Base-by-base conservation (phyloP, 805 yeast species). In the Ogataea wickerhamii region DNA sequence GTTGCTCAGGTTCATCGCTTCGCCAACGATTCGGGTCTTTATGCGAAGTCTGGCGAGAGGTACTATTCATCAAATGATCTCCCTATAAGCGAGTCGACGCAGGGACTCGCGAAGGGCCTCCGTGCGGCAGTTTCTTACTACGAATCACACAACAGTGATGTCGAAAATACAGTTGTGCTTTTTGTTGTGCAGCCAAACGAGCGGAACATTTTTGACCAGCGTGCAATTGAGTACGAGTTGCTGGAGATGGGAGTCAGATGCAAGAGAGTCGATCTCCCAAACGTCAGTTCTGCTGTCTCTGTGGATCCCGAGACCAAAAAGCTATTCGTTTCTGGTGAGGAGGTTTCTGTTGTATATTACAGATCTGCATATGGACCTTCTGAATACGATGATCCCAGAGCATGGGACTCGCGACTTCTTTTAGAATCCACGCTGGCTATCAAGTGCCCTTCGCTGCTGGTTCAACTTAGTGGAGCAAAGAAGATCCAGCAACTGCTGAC, bases 401-500 rank as follows among this genome's bases (percentile, higher is more conserved):
- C 86, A 24, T 93, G 98, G 98, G 73, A 72, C 11, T 82, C 85
- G 8, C 74, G 99, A 53, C 66, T 76, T 18, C 54, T 66, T 17
- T 67, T 93, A 38, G 99, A 93, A 57, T 69, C 75, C 6, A 74
- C 89, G 8, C 59, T 68, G 36, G 95, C 98, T 1, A 82, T 93
- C 44, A 89, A 93, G 60, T 91, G 96, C 45, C 99, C 99, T 2
- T 80, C 93, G 4, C 66, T 91, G 21, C 65, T 87, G 43, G 87
- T 95, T 2, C 99, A 93, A 62, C 68, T 93, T 41, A 77, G 95
- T 17, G 99, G 99, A 1, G 80, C 95, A 14, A 93, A 93, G 56
- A 93, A 93, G 61, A 74, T 93, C 36, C 99, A 93, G 64, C 98
- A 93, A 60, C 66, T 88, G 18, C 72, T 93, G 37, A 85, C 96